These are phyloP conservation scores for Corynascus novoguineensis DNA, from an alignment of 495 filamentous ascomycete genomes.

Conservation along the genomic window DNA sequence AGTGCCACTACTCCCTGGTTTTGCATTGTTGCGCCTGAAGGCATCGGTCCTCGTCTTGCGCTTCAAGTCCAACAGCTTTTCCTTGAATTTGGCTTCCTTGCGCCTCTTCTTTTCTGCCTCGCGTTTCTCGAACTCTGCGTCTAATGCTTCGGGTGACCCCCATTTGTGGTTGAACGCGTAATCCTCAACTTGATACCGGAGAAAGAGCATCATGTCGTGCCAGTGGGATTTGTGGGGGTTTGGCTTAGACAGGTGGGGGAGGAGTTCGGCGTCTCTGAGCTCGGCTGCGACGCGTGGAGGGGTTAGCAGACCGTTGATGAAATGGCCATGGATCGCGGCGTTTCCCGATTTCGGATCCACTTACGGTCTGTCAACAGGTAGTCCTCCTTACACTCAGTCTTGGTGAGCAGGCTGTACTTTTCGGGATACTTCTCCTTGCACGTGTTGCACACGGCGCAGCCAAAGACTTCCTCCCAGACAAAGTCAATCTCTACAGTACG, in stretches of 20 bases:
- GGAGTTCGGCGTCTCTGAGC: conserved; percentile 72
- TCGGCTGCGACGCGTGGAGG: conserved; percentile 53
- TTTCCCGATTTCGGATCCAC: conserved; percentile 25
- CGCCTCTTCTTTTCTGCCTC: conserved; percentile 76
- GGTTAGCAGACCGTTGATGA: conserved; percentile 10
- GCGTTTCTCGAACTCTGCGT: conserved; percentile 81
- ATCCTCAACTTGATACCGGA: conserved; percentile 89
- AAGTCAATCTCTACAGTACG: conserved; percentile 81
- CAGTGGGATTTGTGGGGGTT: conserved; percentile 94
- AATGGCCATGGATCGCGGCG: not conserved
- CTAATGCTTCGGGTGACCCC: conserved; percentile 77
- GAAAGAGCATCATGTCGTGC: conserved; percentile 97
- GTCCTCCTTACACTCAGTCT: conserved; percentile 92
- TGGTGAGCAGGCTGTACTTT: conserved; percentile 88
- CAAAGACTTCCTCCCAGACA: conserved; percentile 82
- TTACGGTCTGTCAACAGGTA: conserved; percentile 90
- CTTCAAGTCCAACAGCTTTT: conserved; percentile 82
- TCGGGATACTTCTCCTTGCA: conserved; percentile 89
- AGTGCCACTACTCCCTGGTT: conserved; percentile 33
- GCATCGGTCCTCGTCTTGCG: conserved; percentile 89
- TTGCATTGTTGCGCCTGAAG: conserved; percentile 56
- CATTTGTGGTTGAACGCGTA: conserved; percentile 81
- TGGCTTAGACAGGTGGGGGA: conserved; percentile 81
- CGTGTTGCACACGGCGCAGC: conserved; percentile 59
- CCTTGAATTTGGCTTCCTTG: conserved; percentile 88